A percentile compares a stretch with the other conserved stretches of the same genome.
Evolutionary conservation across 345 rosid genomes (phyloP).

Genomic region (Odontarrhena argentea): DNA sequence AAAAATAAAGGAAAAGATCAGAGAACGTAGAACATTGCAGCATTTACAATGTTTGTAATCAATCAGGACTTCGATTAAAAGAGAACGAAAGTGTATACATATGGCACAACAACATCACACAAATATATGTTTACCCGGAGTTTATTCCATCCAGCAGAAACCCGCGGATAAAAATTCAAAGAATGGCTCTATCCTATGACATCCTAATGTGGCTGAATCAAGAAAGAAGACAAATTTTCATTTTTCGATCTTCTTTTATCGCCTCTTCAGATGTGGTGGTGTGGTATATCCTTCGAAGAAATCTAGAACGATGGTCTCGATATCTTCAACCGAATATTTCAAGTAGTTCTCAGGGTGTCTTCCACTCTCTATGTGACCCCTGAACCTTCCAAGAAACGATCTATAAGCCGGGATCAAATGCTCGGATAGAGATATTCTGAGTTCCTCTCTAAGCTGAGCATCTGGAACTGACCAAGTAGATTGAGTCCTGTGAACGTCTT

Average conservation of each 20-base stretch:
- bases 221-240: conserved; percentile 61
- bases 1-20: background rate
- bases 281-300: conserved; percentile 87
- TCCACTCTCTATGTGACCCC: conserved; percentile 89
- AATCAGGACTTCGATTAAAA: conserved; percentile 19
- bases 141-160: conserved; percentile 11
- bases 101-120: conserved; percentile 31
- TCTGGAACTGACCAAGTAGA: conserved; percentile 83
- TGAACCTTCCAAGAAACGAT: conserved; percentile 89
- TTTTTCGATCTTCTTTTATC: conserved; percentile 48
- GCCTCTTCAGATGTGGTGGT: conserved; percentile 77
- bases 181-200: conserved; percentile 38
- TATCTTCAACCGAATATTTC: conserved; percentile 83
- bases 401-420: conserved; percentile 89
- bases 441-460: conserved; percentile 85
- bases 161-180: conserved; percentile 36
- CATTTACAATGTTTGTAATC: conserved; percentile 25
- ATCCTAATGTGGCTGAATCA: conserved; percentile 26
- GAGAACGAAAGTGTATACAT: conserved; percentile 16
- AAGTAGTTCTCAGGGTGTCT: conserved; percentile 94
- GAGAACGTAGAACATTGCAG: background rate
- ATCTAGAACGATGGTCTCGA: conserved; percentile 83
- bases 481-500: conserved; percentile 86
- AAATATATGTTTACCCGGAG: conserved; percentile 15
- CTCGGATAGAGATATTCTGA: conserved; percentile 81